Percentiles rank a stretch among this genome's conserved stretches.
phyloP scores from a whole-genome alignment of 176 grass and related monocot species.

The Oryza australiensis region DNA sequence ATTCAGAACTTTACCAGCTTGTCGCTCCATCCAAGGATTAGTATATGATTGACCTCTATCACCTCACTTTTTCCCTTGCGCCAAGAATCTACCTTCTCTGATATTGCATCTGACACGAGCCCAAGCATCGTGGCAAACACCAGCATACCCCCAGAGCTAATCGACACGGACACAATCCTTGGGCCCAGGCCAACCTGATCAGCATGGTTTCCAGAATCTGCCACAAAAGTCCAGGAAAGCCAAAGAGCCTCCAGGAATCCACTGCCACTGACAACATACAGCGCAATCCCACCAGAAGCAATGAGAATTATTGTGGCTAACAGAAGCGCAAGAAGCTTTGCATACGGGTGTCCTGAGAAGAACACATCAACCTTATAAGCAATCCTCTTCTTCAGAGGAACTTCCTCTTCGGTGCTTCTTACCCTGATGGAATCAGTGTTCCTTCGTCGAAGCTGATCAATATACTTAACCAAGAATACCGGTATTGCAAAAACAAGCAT shows the following conservation, averaged over 20 bases:
- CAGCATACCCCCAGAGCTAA: slow-evolving; percentile 94
- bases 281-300: slow-evolving; percentile 70
- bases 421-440: slow-evolving; percentile 19
- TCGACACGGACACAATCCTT: slow-evolving; percentile 83
- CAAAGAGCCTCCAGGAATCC: slow-evolving; percentile 89
- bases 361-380: slow-evolving; percentile 91
- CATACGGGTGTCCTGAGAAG: slow-evolving; percentile 94
- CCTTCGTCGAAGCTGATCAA: slow-evolving; percentile 48
- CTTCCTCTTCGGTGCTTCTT: slow-evolving; percentile 59
- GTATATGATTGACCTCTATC: slow-evolving; percentile 94
- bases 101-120: slow-evolving; percentile 99
- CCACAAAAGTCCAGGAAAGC: slow-evolving; percentile 99
- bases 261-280: slow-evolving; percentile 67
- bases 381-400: slow-evolving; percentile 86
- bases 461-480: slow-evolving; percentile 60
- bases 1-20: slow-evolving; percentile 71
- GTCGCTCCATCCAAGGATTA: slow-evolving; percentile 99
- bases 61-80: slow-evolving; percentile 97
- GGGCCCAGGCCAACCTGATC: slow-evolving; percentile 86
- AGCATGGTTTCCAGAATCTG: slow-evolving; percentile 96
- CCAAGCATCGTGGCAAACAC: slow-evolving; percentile 97
- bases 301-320: slow-evolving; percentile 81
- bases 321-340: slow-evolving; percentile 87
- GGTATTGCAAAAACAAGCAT: slow-evolving; percentile 55
- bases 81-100: slow-evolving; percentile 99